phyloP scores from a whole-genome alignment of 768 basidiomycete species.

The Phaeotremella skinneri region DNA sequence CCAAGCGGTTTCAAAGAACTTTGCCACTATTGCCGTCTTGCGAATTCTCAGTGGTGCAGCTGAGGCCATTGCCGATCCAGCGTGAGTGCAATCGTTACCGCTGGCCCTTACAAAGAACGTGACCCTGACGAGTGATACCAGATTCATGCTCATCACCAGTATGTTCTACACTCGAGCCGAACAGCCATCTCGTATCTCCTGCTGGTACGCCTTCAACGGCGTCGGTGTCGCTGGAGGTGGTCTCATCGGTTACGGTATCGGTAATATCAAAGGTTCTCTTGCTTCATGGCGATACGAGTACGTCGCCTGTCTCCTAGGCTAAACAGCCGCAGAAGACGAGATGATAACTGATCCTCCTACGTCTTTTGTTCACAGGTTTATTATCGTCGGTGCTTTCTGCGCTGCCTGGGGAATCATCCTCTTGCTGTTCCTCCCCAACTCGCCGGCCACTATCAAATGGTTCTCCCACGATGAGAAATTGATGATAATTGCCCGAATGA shows the following conservation, averaged over 20 bases:
- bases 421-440: conserved; percentile 43
- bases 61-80: conserved; percentile 52
- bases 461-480: conserved; percentile 45
- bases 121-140: conserved; percentile 21
- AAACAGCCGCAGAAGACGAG: background rate
- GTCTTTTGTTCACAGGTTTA: conserved; percentile 20
- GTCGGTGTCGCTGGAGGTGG: conserved; percentile 55
- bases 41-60: conserved; percentile 54
- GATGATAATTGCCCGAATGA: conserved; percentile 44
- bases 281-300: conserved; percentile 51
- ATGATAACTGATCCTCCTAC: background rate
- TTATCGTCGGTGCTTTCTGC: conserved; percentile 46
- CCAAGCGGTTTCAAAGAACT: conserved; percentile 52
- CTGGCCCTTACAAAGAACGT: background rate
- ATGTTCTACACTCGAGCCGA: conserved; percentile 54
- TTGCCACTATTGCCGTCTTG: conserved; percentile 51
- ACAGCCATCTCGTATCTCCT: conserved; percentile 53
- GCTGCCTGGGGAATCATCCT: conserved; percentile 41
- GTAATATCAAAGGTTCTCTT: conserved; percentile 42
- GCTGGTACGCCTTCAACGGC: conserved; percentile 54
- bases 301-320: background rate
- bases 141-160: conserved; percentile 49
- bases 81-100: conserved; percentile 11
- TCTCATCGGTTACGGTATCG: conserved; percentile 47
- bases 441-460: conserved; percentile 42